Evolutionary conservation across 176 grass and related monocot genomes (phyloP).

Genomic region (Guadua angustifolia): DNA sequence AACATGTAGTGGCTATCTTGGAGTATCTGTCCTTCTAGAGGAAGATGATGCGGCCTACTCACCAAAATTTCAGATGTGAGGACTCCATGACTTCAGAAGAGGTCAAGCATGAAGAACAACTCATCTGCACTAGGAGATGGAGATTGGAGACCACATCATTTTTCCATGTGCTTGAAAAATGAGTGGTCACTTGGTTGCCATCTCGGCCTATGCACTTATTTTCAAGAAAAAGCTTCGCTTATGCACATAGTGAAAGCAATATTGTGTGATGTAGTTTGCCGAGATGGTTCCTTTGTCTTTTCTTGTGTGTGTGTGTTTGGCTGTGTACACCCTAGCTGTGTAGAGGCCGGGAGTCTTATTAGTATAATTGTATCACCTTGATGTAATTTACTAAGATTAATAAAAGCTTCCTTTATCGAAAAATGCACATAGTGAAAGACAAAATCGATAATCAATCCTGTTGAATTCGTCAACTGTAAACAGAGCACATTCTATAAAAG

Average conservation of each 20-base stretch:
- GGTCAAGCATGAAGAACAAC: background rate
- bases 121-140: background rate
- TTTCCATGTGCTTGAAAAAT: conserved; percentile 27
- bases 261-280: too few relatives aligned
- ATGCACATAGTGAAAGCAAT: background rate
- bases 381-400: too few relatives aligned
- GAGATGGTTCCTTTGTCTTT: too few relatives aligned
- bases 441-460: background rate
- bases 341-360: too few relatives aligned
- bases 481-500: background rate
- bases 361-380: too few relatives aligned
- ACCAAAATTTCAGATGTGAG: background rate
- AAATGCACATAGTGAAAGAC: background rate
- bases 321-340: too few relatives aligned
- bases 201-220: background rate
- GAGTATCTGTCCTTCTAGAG: background rate
- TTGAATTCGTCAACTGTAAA: background rate
- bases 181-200: conserved; percentile 2
- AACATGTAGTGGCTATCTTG: background rate
- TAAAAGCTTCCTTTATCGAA: background rate
- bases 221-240: background rate
- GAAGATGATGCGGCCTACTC: background rate
- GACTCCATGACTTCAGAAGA: conserved; percentile 8
- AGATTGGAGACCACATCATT: background rate
- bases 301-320: too few relatives aligned